Evolutionary conservation across 257 asterid genomes (phyloP), one percentile per base, ranked within the genome.

Genomic region (Petrea volubilis): DNA sequence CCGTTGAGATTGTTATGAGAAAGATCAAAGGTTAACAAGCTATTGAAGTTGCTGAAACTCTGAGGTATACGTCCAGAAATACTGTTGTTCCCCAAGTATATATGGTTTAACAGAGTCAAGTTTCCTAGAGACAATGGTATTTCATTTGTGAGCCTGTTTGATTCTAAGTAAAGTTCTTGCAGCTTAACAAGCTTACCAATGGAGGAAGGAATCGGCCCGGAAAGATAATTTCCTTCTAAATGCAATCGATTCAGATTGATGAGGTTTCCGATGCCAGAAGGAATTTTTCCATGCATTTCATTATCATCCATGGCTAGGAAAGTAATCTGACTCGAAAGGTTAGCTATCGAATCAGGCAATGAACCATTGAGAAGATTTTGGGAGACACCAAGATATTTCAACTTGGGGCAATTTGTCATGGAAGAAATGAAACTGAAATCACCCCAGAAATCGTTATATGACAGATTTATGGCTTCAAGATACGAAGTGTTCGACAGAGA

Each of bases 211-310:
- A 85, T 70, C 17, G 65, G 15, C 20, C 81, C 81, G 0, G 64
- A 53, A n/a, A 85, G 72, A 31, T 52, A 29, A 74, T 82, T 85
- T 12, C 17, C 47, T 29, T 20, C 38, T 49, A 82, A 49, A 7
- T 3, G 34, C 4, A 82, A 8, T n/a, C 15, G 4, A 25, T 51
- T 40, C 1, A 82, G 36, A 9, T 72, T 61, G 13, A 43, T 46
- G 40, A 85, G 82, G 44, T 82, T 73, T 28, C 53, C 71, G 21
- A 85, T 73, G 25, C 55, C 75, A 11, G 29, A 11, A 15, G 82
- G 87, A 36, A 85, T 71, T 21, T 68, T 55, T 21, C 90, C 90
- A 4, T 67, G 78, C n/a, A 85, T 31, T 49, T 75, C 75, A 58
- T 72, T 82, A 12, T 20, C 0, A 0, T 28, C 29, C 14, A 74